Evolutionary conservation across 495 filamentous ascomycete species (phyloP), one percentile per base, ranked within the genome.

Genomic region (Umbilicaria muhlenbergii): DNA sequence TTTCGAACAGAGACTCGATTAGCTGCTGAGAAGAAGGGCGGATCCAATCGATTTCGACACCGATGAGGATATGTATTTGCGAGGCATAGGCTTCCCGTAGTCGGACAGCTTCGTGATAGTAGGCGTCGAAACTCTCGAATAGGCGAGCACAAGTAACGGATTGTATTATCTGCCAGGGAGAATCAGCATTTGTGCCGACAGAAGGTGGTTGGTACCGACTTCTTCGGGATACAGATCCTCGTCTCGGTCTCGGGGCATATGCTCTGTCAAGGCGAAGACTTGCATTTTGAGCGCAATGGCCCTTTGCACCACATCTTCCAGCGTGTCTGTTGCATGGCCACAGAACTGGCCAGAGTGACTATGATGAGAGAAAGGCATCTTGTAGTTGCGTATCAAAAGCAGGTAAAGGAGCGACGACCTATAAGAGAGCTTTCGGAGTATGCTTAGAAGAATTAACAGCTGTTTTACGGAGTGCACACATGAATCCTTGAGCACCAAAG

Each of bases 271-370:
- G 34, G 83, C 85, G 54, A 94, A 85, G 48, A 79, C 74, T 43
- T 74, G 69, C 73, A 93, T 89, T 43, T 81, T 78, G 44, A 76
- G 69, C 39, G 64, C 56, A 59, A 96, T 87, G 50, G 91, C 91
- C 15, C 75, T 70, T 49, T 75, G 70, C 56, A 96, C 68, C 44
- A 96, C 74, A 48, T 85, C 78, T 56, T 94, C 89, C 17, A 96
- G 74, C 13, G 74, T 70, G 61, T 89, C 73, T 56, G 78, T 73
- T 17, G 89, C 91, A 66, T 96, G 91, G 52, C 80, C 72, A 65
- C 92, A 98, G 72, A 96, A 96, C 62, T 96, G 83, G 40, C 91
- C 92, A 38, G 88, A 95, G 68, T 98, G 91, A 58, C 84, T 91
- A 64, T 98, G 92, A 64, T 95, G 91, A n/a, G 91, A 87, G 68